These are phyloP conservation scores for Fusarium sp. DNA, from an alignment of 2,329 filamentous ascomycete genomes.

Conservation along the genomic window DNA sequence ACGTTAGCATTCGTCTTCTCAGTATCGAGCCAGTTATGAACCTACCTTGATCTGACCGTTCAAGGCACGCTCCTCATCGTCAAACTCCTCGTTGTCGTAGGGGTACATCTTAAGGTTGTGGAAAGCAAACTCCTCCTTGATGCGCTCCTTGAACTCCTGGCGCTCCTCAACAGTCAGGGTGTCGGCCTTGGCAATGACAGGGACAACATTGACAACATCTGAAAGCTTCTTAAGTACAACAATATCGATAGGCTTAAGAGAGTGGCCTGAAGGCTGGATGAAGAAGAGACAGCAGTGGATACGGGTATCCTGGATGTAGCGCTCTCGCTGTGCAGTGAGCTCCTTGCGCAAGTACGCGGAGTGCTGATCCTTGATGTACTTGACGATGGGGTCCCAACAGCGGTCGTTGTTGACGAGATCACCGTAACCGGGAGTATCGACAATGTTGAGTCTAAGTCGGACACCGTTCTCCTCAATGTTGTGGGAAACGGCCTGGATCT, in stretches of 20 bases:
- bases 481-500: constrained; percentile 97
- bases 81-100: constrained; percentile 98
- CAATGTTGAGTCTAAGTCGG: constrained; percentile 96
- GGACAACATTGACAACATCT: constrained; percentile 98
- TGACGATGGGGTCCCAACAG: constrained; percentile 99
- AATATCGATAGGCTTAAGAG: constrained; percentile 98
- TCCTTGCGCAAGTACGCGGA: constrained; percentile 99
- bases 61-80: constrained; percentile 92
- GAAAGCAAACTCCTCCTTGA: constrained; percentile 99
- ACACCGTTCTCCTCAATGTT: constrained; percentile 99
- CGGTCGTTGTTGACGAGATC: constrained; percentile 99
- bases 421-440: constrained; percentile 97
- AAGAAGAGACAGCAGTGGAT: constrained; percentile 99
- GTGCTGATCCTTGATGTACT: constrained; percentile 99
- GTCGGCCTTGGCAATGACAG: constrained; percentile 98
- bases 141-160: constrained; percentile 95
- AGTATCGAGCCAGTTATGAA: neutral
- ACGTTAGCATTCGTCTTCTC: constrained; percentile 49
- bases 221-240: constrained; percentile 99
- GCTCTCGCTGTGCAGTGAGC: constrained; percentile 97
- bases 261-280: constrained; percentile 98
- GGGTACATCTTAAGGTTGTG: constrained; percentile 99
- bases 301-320: constrained; percentile 98
- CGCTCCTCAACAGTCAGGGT: constrained; percentile 96
- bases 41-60: constrained; percentile 96